Percentiles rank a stretch among this genome's conserved stretches.
Conservation (phyloP, 768 basidiomycete species). For the Podaxis mareebaensis region DNA sequence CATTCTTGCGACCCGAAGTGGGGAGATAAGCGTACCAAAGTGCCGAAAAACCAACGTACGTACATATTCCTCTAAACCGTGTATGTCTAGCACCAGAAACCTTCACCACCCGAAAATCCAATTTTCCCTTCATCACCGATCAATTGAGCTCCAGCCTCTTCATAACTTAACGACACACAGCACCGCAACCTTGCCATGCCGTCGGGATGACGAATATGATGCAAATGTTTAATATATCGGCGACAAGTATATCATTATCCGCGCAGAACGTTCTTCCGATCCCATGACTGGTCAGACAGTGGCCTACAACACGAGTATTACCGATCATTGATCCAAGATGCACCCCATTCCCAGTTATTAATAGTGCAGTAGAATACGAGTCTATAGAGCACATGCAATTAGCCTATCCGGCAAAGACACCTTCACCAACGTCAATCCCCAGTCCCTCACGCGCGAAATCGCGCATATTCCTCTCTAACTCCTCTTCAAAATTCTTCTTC, state of each 20-base stretch:
- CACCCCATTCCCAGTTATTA: not conserved
- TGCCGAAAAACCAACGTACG: too few relatives aligned
- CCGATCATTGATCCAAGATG: not conserved
- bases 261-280: not conserved
- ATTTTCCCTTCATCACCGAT: not conserved
- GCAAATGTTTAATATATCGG: not conserved
- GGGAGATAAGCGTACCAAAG: not conserved
- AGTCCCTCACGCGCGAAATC: constrained; percentile 77
- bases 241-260: not conserved
- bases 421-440: constrained; percentile 70
- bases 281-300: not conserved
- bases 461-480: constrained; percentile 73
- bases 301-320: not conserved
- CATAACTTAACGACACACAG: not conserved
- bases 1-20: not conserved
- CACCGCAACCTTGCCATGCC: not conserved
- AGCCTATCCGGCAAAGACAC: constrained; percentile 51
- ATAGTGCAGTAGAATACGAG: not conserved
- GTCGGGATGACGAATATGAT: not conserved
- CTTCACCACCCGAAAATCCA: too few relatives aligned
- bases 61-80: too few relatives aligned
- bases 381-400: not conserved
- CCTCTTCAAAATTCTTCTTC: constrained; percentile 72
- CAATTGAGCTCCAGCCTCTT: not conserved
- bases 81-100: too few relatives aligned